These are phyloP conservation scores for Arthroderma sp. DNA, from an alignment of 2,329 filamentous ascomycete species.

Conservation along the genomic window DNA sequence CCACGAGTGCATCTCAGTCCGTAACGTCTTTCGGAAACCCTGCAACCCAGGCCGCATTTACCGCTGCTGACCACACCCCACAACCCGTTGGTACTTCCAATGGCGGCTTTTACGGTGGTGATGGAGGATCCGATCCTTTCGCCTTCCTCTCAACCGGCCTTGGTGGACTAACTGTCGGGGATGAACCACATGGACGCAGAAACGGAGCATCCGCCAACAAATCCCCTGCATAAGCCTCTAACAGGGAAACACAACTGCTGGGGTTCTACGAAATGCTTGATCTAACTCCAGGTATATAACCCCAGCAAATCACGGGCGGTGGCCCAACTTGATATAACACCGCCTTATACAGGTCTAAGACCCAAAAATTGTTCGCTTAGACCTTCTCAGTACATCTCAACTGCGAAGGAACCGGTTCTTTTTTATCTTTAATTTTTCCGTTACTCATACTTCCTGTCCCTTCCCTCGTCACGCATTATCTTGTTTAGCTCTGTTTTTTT, in stretches of 20 bases:
- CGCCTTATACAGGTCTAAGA: not conserved
- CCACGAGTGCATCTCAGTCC: constrained; percentile 65
- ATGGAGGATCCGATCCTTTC: constrained; percentile 48
- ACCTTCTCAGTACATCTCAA: not conserved
- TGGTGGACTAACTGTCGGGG: constrained; percentile 45
- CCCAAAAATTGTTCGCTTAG: not conserved
- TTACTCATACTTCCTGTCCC: constrained; percentile 2
- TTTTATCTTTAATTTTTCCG: constrained; percentile 6
- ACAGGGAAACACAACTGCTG: not conserved
- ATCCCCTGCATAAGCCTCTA: constrained; percentile 29
- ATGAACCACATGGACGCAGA: constrained; percentile 35
- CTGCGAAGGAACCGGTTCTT: not conserved
- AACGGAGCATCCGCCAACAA: constrained; percentile 37
- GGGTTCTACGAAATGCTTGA: not conserved
- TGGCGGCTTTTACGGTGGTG: constrained; percentile 53
- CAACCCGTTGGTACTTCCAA: constrained; percentile 65
- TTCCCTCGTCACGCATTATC: not conserved
- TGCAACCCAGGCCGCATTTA: constrained; percentile 87
- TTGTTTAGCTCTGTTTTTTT: not conserved
- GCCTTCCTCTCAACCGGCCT: constrained; percentile 52
- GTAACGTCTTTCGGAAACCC: constrained; percentile 85
- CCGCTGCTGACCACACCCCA: constrained; percentile 70
- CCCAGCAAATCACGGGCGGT: not conserved
- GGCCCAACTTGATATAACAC: not conserved
- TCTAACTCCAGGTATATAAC: not conserved